These are phyloP conservation scores for Peronosclerospora sorghi DNA, from an alignment of 352 stramenopile genomes.

Conservation along the genomic window DNA sequence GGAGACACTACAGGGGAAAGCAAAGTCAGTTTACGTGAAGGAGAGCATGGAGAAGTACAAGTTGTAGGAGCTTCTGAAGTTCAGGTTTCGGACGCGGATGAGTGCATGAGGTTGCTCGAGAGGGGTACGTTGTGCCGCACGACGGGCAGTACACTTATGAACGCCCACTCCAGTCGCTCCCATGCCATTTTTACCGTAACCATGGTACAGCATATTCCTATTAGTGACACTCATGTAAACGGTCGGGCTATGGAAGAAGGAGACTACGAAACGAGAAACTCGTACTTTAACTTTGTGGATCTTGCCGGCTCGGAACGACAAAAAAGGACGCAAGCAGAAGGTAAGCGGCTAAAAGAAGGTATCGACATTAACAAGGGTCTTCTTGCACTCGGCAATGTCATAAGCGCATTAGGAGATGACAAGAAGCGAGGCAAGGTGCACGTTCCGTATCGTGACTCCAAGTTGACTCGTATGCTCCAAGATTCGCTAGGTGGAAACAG, in stretches of 20 bases:
- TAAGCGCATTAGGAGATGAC: conserved; percentile 91
- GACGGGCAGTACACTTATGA: conserved; percentile 87
- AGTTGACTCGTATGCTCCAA: conserved; percentile 90
- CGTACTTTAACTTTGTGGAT: conserved; percentile 90
- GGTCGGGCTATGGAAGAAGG: conserved; percentile 28
- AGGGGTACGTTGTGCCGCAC: conserved; percentile 74
- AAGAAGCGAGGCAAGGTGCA: conserved; percentile 86
- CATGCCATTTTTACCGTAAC: conserved; percentile 88
- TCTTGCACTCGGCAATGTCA: conserved; percentile 95
- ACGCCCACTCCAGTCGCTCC: conserved; percentile 83
- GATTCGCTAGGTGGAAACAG: conserved; percentile 88
- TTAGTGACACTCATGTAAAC: conserved; percentile 25
- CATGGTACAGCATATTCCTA: conserved; percentile 69
- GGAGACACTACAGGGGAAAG: conserved; percentile 35
- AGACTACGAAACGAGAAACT: conserved; percentile 70
- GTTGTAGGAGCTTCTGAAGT: conserved; percentile 74
- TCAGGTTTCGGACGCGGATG: conserved; percentile 45
- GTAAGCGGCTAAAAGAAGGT: conserved; percentile 88
- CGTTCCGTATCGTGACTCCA: conserved; percentile 91
- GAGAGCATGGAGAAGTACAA: conserved; percentile 65
- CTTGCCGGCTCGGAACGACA: conserved; percentile 87
- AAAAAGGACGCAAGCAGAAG: conserved; percentile 91
- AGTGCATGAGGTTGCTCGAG: conserved; percentile 77
- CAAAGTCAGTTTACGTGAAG: conserved; percentile 83
- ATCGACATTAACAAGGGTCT: conserved; percentile 99